phyloP scores from a whole-genome alignment of 257 asterid species.

The Craterostigma plantagineum region DNA sequence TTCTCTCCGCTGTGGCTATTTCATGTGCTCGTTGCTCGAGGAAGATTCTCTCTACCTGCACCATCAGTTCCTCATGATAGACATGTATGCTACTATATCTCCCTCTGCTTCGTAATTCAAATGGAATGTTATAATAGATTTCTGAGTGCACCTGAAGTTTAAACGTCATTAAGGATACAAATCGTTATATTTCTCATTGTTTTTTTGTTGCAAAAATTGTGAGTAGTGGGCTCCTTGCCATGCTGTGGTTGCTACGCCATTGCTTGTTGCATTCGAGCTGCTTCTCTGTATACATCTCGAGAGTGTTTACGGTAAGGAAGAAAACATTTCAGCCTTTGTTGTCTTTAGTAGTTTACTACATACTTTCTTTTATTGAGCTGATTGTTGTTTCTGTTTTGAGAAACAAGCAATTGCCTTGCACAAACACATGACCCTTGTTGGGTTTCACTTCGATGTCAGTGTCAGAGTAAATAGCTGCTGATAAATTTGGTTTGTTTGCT shows the following conservation, averaged over 20 bases:
- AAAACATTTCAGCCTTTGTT: slow-evolving; percentile 11
- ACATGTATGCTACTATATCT: slow-evolving; percentile 39
- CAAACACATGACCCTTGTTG: too few relatives aligned
- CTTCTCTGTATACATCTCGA: slow-evolving; percentile 94
- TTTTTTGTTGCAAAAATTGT: slow-evolving; percentile 10
- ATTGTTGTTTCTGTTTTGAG: neutral
- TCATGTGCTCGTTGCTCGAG: slow-evolving; percentile 89
- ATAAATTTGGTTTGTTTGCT: slow-evolving; percentile 6
- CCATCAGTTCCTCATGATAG: slow-evolving; percentile 97
- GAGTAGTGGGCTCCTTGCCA: slow-evolving; percentile 99
- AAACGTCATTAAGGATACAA: slow-evolving; percentile 5
- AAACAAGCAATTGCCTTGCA: too few relatives aligned
- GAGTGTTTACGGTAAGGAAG: slow-evolving; percentile 56
- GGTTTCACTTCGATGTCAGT: too few relatives aligned
- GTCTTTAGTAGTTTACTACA: slow-evolving; percentile 4
- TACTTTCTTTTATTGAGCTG: neutral
- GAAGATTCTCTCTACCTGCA: slow-evolving; percentile 95
- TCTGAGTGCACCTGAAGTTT: neutral
- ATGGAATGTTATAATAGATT: too few relatives aligned
- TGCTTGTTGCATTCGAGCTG: slow-evolving; percentile 89
- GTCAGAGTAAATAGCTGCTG: slow-evolving; percentile 3
- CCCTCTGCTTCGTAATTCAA: slow-evolving; percentile 7
- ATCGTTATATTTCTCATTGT: slow-evolving; percentile 7
- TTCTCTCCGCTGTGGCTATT: slow-evolving; percentile 94
- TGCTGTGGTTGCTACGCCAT: slow-evolving; percentile 82